Conservation (phyloP, 306 rosid species). For the Glycine soja region DNA sequence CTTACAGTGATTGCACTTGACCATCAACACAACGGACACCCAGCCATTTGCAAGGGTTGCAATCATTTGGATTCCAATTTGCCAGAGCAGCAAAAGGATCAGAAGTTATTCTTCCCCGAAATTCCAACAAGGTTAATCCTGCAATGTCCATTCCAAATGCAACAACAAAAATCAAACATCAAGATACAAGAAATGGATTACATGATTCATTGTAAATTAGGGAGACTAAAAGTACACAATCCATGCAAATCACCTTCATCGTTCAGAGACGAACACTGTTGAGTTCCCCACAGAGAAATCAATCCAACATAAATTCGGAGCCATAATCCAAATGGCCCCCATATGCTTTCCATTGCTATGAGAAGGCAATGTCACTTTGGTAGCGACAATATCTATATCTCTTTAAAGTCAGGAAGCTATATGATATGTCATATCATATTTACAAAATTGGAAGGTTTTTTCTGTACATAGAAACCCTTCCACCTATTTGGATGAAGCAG, state of each 20-base stretch:
- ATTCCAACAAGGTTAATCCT: constrained; percentile 76
- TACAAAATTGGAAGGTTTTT: constrained; percentile 77
- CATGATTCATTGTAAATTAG: background rate
- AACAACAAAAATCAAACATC: background rate
- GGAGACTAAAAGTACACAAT: background rate
- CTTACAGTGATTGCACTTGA: constrained; percentile 81
- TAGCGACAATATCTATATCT: constrained; percentile 50
- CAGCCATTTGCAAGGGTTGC: constrained; percentile 75
- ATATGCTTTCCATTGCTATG: constrained; percentile 69
- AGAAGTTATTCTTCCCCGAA: constrained; percentile 61
- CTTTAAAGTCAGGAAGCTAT: constrained; percentile 54
- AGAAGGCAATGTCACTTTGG: constrained; percentile 53
- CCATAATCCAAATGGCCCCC: constrained; percentile 61
- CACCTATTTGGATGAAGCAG: constrained; percentile 48
- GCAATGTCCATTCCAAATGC: constrained; percentile 43
- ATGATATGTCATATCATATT: constrained; percentile 45
- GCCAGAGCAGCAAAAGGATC: constrained; percentile 73
- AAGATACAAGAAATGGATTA: constrained; percentile 37
- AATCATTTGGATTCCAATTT: constrained; percentile 76
- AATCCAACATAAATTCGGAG: constrained; percentile 58
- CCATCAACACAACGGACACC: constrained; percentile 75
- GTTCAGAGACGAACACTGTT: constrained; percentile 64
- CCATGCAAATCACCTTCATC: constrained; percentile 73
- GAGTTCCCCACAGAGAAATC: constrained; percentile 54
- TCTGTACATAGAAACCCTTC: constrained; percentile 52